These are phyloP conservation scores for Auriscalpium orientale DNA, from an alignment of 768 basidiomycete species.

Conservation along the genomic window DNA sequence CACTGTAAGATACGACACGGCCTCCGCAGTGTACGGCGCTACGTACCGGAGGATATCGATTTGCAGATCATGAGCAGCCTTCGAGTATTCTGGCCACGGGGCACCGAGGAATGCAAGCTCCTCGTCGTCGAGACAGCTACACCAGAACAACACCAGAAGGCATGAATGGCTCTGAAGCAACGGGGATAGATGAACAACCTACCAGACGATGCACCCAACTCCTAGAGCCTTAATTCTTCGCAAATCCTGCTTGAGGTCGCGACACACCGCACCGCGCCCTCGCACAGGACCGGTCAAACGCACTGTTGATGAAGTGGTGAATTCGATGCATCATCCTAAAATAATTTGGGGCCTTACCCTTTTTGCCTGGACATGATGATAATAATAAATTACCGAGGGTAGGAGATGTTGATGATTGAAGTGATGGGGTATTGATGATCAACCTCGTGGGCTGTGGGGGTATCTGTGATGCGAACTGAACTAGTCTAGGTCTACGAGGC, in stretches of 20 bases:
- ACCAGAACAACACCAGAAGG: neutral
- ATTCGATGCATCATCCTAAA: neutral
- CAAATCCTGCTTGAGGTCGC: slow-evolving; percentile 75
- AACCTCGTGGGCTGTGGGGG: neutral
- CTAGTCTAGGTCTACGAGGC: neutral
- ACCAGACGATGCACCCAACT: slow-evolving; percentile 82
- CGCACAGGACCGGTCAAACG: slow-evolving; percentile 67
- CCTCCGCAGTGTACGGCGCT: neutral
- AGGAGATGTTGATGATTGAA: slow-evolving; percentile 4
- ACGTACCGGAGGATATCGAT: slow-evolving; percentile 74
- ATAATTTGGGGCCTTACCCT: slow-evolving; percentile 39
- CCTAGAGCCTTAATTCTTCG: slow-evolving; percentile 64
- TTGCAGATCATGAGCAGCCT: slow-evolving; percentile 50
- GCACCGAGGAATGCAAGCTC: slow-evolving; percentile 85
- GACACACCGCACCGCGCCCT: slow-evolving; percentile 75
- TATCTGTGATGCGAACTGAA: neutral
- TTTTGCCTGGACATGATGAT: slow-evolving; percentile 93
- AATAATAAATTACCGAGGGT: slow-evolving; percentile 78
- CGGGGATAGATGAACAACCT: slow-evolving; percentile 15
- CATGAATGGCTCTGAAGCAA: neutral
- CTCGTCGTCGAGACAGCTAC: slow-evolving; percentile 75
- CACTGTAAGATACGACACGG: slow-evolving; percentile 2
- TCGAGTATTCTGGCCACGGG: slow-evolving; percentile 73
- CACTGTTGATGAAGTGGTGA: slow-evolving; percentile 32
- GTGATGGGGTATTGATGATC: neutral